These are phyloP conservation scores for Aspergillus wentii DNA, from an alignment of 495 filamentous ascomycete genomes.

Conservation along the genomic window DNA sequence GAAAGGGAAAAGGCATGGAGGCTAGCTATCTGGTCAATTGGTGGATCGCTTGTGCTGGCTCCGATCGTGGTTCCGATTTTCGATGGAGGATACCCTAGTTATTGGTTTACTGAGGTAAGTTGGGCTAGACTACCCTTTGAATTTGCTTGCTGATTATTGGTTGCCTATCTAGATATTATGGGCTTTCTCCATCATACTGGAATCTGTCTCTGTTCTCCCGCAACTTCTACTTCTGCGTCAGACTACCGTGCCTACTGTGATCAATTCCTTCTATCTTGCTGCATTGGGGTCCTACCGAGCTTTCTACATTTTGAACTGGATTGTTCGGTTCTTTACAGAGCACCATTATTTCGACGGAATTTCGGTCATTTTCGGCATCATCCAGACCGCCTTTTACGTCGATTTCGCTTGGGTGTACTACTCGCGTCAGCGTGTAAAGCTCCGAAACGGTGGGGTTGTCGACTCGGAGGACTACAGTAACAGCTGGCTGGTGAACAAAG, in stretches of 20 bases:
- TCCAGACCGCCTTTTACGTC: constrained; percentile 87
- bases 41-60: constrained; percentile 53
- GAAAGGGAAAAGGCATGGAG: constrained; percentile 92
- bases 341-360: constrained; percentile 64
- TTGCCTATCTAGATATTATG: constrained; percentile 56
- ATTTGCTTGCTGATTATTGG: too few relatives aligned
- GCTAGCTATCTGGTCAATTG: constrained; percentile 60
- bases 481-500: constrained; percentile 64
- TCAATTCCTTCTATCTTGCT: constrained; percentile 90
- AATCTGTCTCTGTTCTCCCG: constrained; percentile 85
- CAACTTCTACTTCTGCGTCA: constrained; percentile 89
- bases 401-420: constrained; percentile 99
- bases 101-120: constrained; percentile 54
- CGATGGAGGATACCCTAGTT: constrained; percentile 26
- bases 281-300: constrained; percentile 84
- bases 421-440: constrained; percentile 87
- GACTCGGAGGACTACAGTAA: constrained; percentile 83
- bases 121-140: too few relatives aligned
- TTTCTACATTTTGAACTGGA: constrained; percentile 92
- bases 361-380: constrained; percentile 74
- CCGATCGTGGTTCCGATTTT: constrained; percentile 66
- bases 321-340: constrained; percentile 56
- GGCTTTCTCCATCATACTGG: constrained; percentile 85
- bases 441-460: constrained; percentile 85
- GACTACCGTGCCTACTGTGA: constrained; percentile 91